A percentile compares a stretch with the other conserved stretches of the same genome.
Conservation (phyloP, 352 stramenopile species). For the Pythium guiyangense region DNA sequence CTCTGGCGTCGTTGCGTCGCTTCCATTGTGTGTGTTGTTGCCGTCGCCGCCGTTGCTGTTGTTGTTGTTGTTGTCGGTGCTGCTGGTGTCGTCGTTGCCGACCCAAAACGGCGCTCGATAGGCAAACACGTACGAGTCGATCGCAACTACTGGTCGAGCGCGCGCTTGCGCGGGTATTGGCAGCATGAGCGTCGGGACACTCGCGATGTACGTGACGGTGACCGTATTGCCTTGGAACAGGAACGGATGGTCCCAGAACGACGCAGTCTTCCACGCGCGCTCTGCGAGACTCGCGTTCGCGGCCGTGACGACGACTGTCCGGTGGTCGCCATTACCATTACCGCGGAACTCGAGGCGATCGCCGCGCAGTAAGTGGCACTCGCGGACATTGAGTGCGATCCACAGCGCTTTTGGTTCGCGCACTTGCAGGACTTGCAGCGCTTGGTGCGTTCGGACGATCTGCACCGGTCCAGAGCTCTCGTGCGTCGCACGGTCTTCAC, state of each 20-base stretch:
- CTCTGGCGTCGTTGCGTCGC: neutral
- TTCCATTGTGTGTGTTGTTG: slow-evolving; percentile 1
- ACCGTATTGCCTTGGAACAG: slow-evolving; percentile 31
- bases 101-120: neutral
- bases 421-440: slow-evolving; percentile 17
- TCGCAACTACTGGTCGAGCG: slow-evolving; percentile 20
- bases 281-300: slow-evolving; percentile 13
- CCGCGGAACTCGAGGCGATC: slow-evolving; percentile 17
- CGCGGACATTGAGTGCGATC: too few relatives aligned
- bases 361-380: slow-evolving; percentile 21
- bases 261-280: slow-evolving; percentile 5
- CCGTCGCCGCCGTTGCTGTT: neutral
- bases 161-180: slow-evolving; percentile 19
- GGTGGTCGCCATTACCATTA: slow-evolving; percentile 7
- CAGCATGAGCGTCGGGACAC: slow-evolving; percentile 38
- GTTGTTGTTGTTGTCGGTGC: neutral
- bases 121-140: slow-evolving; percentile 41
- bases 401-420: slow-evolving; percentile 15
- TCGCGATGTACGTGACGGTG: slow-evolving; percentile 49
- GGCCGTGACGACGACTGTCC: slow-evolving; percentile 5
- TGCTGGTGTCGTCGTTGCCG: neutral
- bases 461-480: neutral
- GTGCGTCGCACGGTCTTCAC: neutral
- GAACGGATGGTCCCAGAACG: slow-evolving; percentile 40
- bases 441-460: slow-evolving; percentile 19